phyloP scores from a whole-genome alignment of 2,329 filamentous ascomycete genomes.

The Hypoxylon sp. region DNA sequence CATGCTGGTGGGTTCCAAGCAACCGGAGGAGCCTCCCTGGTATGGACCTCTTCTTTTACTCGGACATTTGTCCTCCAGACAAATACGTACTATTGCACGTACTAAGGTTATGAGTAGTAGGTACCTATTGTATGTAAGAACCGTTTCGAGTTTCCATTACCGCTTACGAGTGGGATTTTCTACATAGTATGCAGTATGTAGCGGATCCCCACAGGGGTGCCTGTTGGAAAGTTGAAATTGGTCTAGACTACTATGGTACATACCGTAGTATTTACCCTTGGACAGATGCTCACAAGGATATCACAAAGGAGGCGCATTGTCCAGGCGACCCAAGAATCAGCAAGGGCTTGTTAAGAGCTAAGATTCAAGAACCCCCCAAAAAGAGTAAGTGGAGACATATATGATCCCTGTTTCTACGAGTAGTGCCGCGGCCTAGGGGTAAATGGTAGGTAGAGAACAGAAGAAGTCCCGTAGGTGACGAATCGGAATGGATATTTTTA shows the following conservation, averaged over 20 bases:
- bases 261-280: background rate
- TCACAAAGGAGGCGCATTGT: slow-evolving; percentile 15
- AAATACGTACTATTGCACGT: background rate
- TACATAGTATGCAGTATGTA: background rate
- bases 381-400: slow-evolving; percentile 2
- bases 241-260: background rate
- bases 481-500: slow-evolving; percentile 9
- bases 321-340: slow-evolving; percentile 4
- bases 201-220: slow-evolving; percentile 21
- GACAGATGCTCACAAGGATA: slow-evolving; percentile 24
- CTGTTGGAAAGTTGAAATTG: slow-evolving; percentile 16
- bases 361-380: slow-evolving; percentile 10
- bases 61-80: slow-evolving; percentile 1
- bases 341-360: slow-evolving; percentile 19
- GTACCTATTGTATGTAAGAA: slow-evolving; percentile 9
- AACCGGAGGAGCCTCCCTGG: slow-evolving; percentile 34
- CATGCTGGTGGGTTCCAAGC: slow-evolving; percentile 43
- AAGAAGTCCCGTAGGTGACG: slow-evolving; percentile 14
- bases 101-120: slow-evolving; percentile 1
- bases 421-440: slow-evolving; percentile 16
- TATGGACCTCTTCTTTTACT: slow-evolving; percentile 23
- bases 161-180: slow-evolving; percentile 13
- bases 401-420: slow-evolving; percentile 16
- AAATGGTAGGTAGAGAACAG: background rate
- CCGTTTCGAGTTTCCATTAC: slow-evolving; percentile 41